Base-by-base conservation (phyloP, 495 filamentous ascomycete genomes). In the Annulohypoxylon moriforme region DNA sequence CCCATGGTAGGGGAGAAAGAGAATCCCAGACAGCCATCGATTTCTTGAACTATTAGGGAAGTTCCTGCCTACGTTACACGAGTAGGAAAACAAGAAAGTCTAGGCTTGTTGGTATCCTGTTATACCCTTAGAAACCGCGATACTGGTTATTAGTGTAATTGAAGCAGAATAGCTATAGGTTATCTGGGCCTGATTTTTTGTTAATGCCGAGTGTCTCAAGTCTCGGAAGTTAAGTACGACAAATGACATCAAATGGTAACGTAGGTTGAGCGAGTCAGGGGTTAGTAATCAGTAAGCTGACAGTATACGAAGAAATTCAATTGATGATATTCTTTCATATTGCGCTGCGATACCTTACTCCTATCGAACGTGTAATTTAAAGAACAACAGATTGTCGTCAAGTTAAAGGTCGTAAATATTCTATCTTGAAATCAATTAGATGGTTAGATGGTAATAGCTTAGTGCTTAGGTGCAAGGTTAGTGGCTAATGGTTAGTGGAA, bases 201-300 rank as follows among this genome's bases (percentile, higher is more conserved):
- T 13, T 40, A 20, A 52, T 31, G 49, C 27, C 10, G n/a, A 14
- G 49, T 27, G 27, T 22, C n/a, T n/a, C 24, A 29, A 52, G 27
- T 52, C 49, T 52, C 49, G 22, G 49, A n/a, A 33, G 22, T 46
- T 29, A 38, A 47, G 58, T 47, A 47, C 47, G 25, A 60, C 40
- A 25, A 14, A 24, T 24, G 46, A 52, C 47, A 29, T n/a, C n/a
- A n/a, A n/a, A 16, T 16, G 27, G 3, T n/a, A n/a, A 44, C 11
- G 11, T 46, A 46, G 18, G 7, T 18, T 29, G 25, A 18, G 4
- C 13, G 57, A 31, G 47, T n/a, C 22, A 52, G 47, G 47, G 47
- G 47, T 13, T 52, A 33, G 50, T n/a, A 31, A 18, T 31, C 14
- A 9, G 25, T 25, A 31, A 33, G 29, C 13, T 33, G 25, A 55